Evolutionary conservation across 2,329 filamentous ascomycete species (phyloP).

Genomic region (Sodiomyces alkalinus): DNA sequence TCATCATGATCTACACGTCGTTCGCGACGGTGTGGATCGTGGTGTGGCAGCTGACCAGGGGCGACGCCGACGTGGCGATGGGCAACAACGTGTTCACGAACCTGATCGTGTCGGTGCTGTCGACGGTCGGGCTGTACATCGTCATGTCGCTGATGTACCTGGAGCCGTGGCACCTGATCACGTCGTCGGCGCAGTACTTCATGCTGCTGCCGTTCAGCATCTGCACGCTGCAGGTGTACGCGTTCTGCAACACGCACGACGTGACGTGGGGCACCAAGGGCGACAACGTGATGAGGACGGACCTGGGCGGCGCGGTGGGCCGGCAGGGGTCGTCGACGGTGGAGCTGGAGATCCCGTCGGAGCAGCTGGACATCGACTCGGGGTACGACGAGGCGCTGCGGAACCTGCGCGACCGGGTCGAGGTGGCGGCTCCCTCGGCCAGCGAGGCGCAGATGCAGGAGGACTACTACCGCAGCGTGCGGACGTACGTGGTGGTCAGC

Average conservation of each 20-base stretch:
- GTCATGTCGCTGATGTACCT: slow-evolving; percentile 92
- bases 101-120: slow-evolving; percentile 76
- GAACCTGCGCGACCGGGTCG: slow-evolving; percentile 84
- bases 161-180: slow-evolving; percentile 99
- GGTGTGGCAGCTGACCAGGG: slow-evolving; percentile 54
- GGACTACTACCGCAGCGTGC: slow-evolving; percentile 94
- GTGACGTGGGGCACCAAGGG: slow-evolving; percentile 98
- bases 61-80: slow-evolving; percentile 29
- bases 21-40: slow-evolving; percentile 87
- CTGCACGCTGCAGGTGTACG: slow-evolving; percentile 94
- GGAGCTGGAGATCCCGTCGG: slow-evolving; percentile 92
- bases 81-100: slow-evolving; percentile 92
- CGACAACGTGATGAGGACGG: slow-evolving; percentile 87
- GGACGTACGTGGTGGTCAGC: slow-evolving; percentile 92
- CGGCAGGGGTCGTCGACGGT: slow-evolving; percentile 58
- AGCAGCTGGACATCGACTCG: slow-evolving; percentile 95
- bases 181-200: slow-evolving; percentile 82
- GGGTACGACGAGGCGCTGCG: slow-evolving; percentile 95
- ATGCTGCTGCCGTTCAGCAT: slow-evolving; percentile 84
- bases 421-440: slow-evolving; percentile 48
- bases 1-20: slow-evolving; percentile 93
- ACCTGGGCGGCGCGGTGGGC: slow-evolving; percentile 73
- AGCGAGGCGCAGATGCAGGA: slow-evolving; percentile 81
- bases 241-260: slow-evolving; percentile 96
- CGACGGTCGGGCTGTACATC: slow-evolving; percentile 88